These are phyloP conservation scores for Thalassiosira profunda DNA, from an alignment of 108 stramenopile species.

Conservation along the genomic window DNA sequence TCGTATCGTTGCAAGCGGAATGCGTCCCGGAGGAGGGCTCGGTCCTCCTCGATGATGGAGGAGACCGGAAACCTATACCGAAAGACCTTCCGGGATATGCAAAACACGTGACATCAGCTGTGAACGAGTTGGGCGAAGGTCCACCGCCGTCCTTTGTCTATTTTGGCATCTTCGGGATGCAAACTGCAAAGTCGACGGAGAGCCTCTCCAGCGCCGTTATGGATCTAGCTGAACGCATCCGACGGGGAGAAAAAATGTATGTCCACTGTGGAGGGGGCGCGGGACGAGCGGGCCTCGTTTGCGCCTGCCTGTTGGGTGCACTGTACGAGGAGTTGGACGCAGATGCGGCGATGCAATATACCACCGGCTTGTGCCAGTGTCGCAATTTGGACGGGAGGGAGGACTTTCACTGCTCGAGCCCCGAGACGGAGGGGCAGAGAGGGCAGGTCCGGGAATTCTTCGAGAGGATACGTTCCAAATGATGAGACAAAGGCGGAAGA, in stretches of 20 bases:
- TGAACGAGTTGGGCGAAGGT: neutral
- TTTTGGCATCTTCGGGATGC: conserved; percentile 15
- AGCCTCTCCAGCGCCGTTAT: neutral
- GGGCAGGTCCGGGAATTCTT: conserved; percentile 18
- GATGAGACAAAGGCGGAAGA: neutral
- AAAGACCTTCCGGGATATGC: conserved; percentile 11
- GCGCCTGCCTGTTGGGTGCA: conserved; percentile 8
- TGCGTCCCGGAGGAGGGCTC: neutral
- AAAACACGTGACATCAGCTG: neutral
- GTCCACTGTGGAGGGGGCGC: conserved; percentile 28
- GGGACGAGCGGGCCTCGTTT: conserved; percentile 15
- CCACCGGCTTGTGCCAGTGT: neutral
- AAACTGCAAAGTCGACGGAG: conserved; percentile 15
- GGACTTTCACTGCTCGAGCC: neutral
- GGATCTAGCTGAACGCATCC: conserved; percentile 14
- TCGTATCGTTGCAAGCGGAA: conserved; percentile 10
- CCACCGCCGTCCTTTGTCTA: conserved; percentile 18
- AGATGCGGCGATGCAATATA: conserved; percentile 8
- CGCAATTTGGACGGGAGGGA: conserved; percentile 6
- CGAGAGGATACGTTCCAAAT: neutral
- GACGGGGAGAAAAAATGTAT: conserved; percentile 23
- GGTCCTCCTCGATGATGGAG: conserved; percentile 4
- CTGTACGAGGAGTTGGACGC: conserved; percentile 16
- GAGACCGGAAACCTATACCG: neutral
- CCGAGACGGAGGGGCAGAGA: conserved; percentile 31